Base-by-base conservation (phyloP, 2,329 filamentous ascomycete genomes). In the Dothideomycetes sp. region DNA sequence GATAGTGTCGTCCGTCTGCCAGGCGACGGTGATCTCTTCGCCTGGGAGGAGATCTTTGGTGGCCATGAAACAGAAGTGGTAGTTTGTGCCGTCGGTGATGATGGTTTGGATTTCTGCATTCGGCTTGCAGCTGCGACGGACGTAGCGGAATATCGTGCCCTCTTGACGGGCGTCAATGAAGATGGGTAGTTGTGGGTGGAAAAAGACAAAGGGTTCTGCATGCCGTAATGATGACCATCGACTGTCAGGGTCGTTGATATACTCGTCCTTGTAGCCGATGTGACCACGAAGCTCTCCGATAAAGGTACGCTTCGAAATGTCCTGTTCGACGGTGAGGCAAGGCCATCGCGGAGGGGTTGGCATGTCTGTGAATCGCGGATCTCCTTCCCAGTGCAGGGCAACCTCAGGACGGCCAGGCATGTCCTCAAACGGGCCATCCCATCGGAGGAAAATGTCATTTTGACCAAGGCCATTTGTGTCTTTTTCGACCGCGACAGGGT, bases 41-140 rank as follows among this genome's bases (percentile, higher is more conserved):
- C 74, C 51, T 71, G 74, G 18, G 69, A 84, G 53, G 74, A 96
- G 87, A 25, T 80, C 72, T 39, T 82, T 75, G 51, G 84, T 84
- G 52, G 86, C 87, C 45, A 94, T 78, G 48, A 95, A 80, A 75
- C 89, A 95, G 60, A 96, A 94, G 56, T 91, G 85, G 55, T 89
- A 94, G 49, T 89, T 81, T 1, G 78, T 80, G 3, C 74, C 73
- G 33, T 78, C 80, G 2, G 84, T 84, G 33, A 95, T 75, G 49
- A 87, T 84, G 0, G 88, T 93, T 57, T 91, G 88, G 52, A 96
- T 69, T 22, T 76, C 73, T n/a, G 91, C 78, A 55, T 96, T 98
- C 1, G 91, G 85, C 46, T 76, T 78, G 65, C 91, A 98, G 53
- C 91, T 96, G 49, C 89, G 78, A 43, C 91, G 78, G n/a, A 93